A percentile compares a stretch with the other conserved stretches of the same genome.
Evolutionary conservation across 495 filamentous ascomycete genomes (phyloP).

Genomic region (Gamarada debralockiae): DNA sequence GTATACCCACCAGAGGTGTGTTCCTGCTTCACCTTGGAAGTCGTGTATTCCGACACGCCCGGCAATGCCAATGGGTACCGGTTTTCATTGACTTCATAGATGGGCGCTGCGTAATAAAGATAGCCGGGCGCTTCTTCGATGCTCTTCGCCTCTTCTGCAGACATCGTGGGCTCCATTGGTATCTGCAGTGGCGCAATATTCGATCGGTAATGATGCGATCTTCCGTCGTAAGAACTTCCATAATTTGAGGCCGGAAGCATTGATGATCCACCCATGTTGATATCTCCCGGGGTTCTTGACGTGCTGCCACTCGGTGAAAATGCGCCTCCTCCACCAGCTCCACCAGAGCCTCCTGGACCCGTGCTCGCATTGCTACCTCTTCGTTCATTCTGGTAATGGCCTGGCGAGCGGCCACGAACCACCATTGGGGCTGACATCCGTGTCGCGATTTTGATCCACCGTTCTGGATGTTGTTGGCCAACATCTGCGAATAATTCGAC

Average conservation of each 20-base stretch:
- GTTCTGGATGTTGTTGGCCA: slow-evolving; percentile 37
- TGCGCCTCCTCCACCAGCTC: slow-evolving; percentile 40
- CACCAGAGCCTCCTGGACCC: slow-evolving; percentile 60
- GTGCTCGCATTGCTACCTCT: slow-evolving; percentile 67
- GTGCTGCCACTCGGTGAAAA: slow-evolving; percentile 32
- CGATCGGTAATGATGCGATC: slow-evolving; percentile 18
- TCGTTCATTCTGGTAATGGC: slow-evolving; percentile 86
- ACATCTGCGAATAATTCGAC: slow-evolving; percentile 86
- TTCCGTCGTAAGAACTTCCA: slow-evolving; percentile 10
- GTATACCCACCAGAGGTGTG: slow-evolving; percentile 12
- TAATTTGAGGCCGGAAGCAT: slow-evolving; percentile 15
- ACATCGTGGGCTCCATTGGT: slow-evolving; percentile 23
- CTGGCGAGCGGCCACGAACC: slow-evolving; percentile 87
- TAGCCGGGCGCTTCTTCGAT: slow-evolving; percentile 22
- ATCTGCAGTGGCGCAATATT: slow-evolving; percentile 13
- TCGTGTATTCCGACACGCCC: slow-evolving; percentile 10
- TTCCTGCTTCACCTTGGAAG: slow-evolving; percentile 21
- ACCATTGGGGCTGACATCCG: slow-evolving; percentile 84
- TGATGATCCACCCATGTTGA: slow-evolving; percentile 19
- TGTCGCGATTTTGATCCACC: slow-evolving; percentile 75
- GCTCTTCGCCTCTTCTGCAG: slow-evolving; percentile 22
- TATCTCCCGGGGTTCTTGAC: slow-evolving; percentile 18
- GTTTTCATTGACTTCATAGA: slow-evolving; percentile 16
- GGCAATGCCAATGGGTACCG: slow-evolving; percentile 18
- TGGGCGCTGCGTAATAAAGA: slow-evolving; percentile 22